Percentiles rank a stretch among this genome's conserved stretches.
These are phyloP conservation scores for Cyamopsis tetragonoloba DNA, from an alignment of 306 rosid species.

Conservation along the genomic window DNA sequence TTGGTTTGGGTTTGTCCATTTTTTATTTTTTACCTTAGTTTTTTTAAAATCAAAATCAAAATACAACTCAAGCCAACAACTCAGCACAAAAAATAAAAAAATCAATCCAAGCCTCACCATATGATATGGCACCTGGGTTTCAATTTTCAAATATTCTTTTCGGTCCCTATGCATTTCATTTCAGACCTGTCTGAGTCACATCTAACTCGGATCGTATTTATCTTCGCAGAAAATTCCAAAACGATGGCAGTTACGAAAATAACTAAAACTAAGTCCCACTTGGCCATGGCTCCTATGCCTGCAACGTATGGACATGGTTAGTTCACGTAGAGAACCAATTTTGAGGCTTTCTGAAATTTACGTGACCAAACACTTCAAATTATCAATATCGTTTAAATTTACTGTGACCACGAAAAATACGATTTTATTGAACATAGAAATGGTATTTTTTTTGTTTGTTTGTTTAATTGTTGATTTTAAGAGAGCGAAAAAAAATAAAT, in stretches of 20 bases:
- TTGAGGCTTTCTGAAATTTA: not conserved
- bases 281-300: too few species aligned
- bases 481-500: not conserved
- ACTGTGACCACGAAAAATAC: not conserved
- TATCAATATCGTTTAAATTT: not conserved
- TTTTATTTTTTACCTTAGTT: too few species aligned
- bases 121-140: not conserved
- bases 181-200: constrained; percentile 22
- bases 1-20: too few species aligned
- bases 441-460: not conserved
- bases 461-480: not conserved
- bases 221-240: constrained; percentile 18
- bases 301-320: not conserved
- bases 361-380: not conserved
- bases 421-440: not conserved
- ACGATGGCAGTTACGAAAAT: not conserved
- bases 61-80: too few species aligned
- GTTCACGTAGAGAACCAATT: not conserved
- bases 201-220: constrained; percentile 24
- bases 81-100: too few species aligned
- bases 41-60: too few species aligned
- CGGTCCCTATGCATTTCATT: too few species aligned
- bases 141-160: not conserved
- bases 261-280: not conserved
- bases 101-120: too few species aligned